Evolutionary conservation across 2,329 filamentous ascomycete genomes (phyloP).

Genomic region (Chalaropsis thielavioides): DNA sequence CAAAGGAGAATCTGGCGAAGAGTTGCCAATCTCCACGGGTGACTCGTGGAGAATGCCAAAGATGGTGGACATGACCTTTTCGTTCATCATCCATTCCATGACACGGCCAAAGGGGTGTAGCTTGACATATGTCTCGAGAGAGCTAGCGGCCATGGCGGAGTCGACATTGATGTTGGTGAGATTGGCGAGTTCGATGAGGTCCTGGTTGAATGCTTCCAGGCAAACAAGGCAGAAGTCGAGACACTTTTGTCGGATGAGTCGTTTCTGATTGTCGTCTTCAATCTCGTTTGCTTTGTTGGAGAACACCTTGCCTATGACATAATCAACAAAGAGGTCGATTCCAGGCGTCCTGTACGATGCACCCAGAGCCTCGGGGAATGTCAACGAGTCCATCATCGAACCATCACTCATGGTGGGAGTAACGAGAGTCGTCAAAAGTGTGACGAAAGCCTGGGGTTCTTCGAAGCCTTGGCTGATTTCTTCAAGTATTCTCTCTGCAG

Average conservation of each 20-base stretch:
- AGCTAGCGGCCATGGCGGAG: conserved; percentile 55
- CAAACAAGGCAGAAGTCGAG: conserved; percentile 71
- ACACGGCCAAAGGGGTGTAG: conserved; percentile 86
- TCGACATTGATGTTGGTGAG: conserved; percentile 64
- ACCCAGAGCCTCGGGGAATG: conserved; percentile 78
- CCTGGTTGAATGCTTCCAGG: conserved; percentile 81
- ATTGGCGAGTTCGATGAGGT: conserved; percentile 74
- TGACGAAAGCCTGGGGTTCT: conserved; percentile 70
- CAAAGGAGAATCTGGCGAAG: conserved; percentile 63
- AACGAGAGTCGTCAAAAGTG: conserved; percentile 58
- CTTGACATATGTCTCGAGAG: conserved; percentile 64
- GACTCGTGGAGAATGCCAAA: conserved; percentile 70
- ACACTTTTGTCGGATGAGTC: conserved; percentile 63
- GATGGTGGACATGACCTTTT: conserved; percentile 65
- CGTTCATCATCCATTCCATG: conserved; percentile 98
- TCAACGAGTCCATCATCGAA: conserved; percentile 56
- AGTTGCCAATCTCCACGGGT: conserved; percentile 53
- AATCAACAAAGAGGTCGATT: conserved; percentile 87
- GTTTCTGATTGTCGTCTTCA: conserved; percentile 51
- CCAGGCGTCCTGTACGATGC: conserved; percentile 61
- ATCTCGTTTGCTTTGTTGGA: conserved; percentile 50
- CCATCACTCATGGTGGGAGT: conserved; percentile 47
- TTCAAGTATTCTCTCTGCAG: conserved; percentile 53
- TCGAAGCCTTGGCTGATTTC: conserved; percentile 69
- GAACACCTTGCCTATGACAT: conserved; percentile 67